Evolutionary conservation across 352 stramenopile genomes (phyloP), one percentile per base, ranked within the genome.

Genomic region (Globisporangium orthogonon): DNA sequence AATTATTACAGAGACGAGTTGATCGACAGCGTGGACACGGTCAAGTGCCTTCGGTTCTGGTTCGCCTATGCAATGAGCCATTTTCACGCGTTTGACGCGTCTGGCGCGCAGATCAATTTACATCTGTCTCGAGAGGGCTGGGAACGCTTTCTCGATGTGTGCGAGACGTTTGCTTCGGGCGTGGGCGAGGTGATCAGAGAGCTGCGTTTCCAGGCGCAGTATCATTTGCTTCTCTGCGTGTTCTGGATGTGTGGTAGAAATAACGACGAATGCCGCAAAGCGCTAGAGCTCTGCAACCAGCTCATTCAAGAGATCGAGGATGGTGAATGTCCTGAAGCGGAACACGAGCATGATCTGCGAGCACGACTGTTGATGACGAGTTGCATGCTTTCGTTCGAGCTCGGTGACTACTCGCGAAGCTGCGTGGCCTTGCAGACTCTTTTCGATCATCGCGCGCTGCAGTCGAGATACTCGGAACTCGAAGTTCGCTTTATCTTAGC

Each of bases 1-100:
- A 18, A 7, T 30, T 7, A 2, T 10, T 45, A 31, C 10, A 10
- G n/a, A 5, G 29, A 17, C 1, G 6, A 1, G 40, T n/a, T 52
- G 10, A 18, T 2, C 4, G 23, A 23, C 33, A 23, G 4, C 37
- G 44, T 18, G 39, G 44, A 56, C 41, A 60, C n/a, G 45, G 33
- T 57, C 40, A 31, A 30, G 46, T 67, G 70, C 44, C 65, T 84
- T 15, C 33, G 64, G 45, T 86, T 89, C 33, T 89, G 79, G 76
- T 65, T 77, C 28, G 65, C 65, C 14, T 89, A 85, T 50, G 74
- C 73, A 7, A 57, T 80, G 14, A 76, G 73, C 33, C 76, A 87
- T 40, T 83, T 74, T 14, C 61, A 70, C 13, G 62, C 72, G 9
- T 89, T 76, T 48, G 73, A 89, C 46, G 71, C 71, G 2, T 73